Evolutionary conservation across 768 basidiomycete species (phyloP).

Genomic region (Heimioporus sp.): DNA sequence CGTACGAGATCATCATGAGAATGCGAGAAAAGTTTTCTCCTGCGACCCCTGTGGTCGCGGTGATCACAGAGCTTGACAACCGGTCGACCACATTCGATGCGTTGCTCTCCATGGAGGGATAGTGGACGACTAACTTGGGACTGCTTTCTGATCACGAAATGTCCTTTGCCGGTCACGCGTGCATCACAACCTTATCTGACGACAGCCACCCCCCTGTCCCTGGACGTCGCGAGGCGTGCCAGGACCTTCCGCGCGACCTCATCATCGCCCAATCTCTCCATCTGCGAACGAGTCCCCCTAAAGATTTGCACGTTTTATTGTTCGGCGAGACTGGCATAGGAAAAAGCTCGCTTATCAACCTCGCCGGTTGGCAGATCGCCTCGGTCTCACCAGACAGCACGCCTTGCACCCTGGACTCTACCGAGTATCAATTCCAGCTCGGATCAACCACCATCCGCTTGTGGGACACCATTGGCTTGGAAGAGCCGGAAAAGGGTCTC

Average conservation of each 20-base stretch:
- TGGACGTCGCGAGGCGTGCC: conserved; percentile 20
- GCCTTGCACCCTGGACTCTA: conserved; percentile 34
- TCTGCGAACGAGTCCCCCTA: conserved; percentile 15
- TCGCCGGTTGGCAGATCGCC: conserved; percentile 26
- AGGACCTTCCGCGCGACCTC: conserved; percentile 16
- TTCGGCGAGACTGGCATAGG: conserved; percentile 38
- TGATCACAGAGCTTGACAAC: conserved; percentile 33
- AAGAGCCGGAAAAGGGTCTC: conserved; percentile 24
- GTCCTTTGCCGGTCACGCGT: conserved; percentile 34
- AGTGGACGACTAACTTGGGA: conserved; percentile 36
- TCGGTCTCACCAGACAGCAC: conserved; percentile 20
- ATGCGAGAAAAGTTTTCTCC: conserved; percentile 14
- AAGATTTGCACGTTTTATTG: conserved; percentile 33
- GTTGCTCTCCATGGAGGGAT: conserved; percentile 30
- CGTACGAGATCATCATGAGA: conserved; percentile 15
- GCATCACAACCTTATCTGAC: conserved; percentile 34
- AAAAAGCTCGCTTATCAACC: conserved; percentile 27
- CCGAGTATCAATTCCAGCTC: conserved; percentile 27
- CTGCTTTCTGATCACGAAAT: conserved; percentile 29
- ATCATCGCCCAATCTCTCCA: conserved; percentile 14
- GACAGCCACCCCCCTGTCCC: conserved; percentile 17
- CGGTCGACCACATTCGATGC: conserved; percentile 9
- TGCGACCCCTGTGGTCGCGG: conserved; percentile 22
- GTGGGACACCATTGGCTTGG: conserved; percentile 35
- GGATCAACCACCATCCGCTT: conserved; percentile 21